A percentile compares a stretch with the other conserved stretches of the same genome.
Conservation (phyloP, 2,329 filamentous ascomycete species). For the Colletotrichum euphorbiae region DNA sequence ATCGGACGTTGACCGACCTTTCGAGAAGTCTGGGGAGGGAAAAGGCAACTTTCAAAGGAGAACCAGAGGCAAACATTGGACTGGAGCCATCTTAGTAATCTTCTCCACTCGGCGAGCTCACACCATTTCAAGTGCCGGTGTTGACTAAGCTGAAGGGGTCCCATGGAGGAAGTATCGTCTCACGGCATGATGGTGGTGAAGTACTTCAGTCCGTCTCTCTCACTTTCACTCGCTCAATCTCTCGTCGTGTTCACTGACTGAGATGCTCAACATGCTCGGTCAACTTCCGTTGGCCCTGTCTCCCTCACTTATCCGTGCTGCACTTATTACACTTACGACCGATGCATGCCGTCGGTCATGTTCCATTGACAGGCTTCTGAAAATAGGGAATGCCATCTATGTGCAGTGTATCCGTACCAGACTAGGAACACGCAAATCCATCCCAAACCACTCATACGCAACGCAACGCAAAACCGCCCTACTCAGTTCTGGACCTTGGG, state of each 20-base stretch:
- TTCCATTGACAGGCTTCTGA: constrained; percentile 21
- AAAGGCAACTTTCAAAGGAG: not conserved
- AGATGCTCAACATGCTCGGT: constrained; percentile 20
- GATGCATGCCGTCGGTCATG: constrained; percentile 28
- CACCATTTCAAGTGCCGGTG: constrained; percentile 11
- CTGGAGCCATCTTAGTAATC: constrained; percentile 29
- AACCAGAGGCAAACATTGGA: not conserved
- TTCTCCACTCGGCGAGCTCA: constrained; percentile 23
- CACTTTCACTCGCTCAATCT: constrained; percentile 16
- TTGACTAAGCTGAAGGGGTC: constrained; percentile 7
- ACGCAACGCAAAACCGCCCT: not conserved
- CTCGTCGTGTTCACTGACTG: not conserved
- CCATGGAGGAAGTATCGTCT: not conserved
- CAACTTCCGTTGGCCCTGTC: constrained; percentile 33
- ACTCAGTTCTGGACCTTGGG: not conserved
- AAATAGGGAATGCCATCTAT: constrained; percentile 22
- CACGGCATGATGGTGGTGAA: not conserved
- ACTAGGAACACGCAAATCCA: not conserved
- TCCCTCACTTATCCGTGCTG: too few species aligned
- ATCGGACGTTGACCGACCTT: constrained; percentile 39
- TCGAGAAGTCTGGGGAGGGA: not conserved
- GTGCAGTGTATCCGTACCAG: constrained; percentile 1
- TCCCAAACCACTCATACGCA: constrained; percentile 15
- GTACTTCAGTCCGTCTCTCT: constrained; percentile 8
- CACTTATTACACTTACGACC: not conserved